A percentile compares a stretch with the other conserved stretches of the same genome.
Conservation (phyloP, 495 filamentous ascomycete genomes). For the Parathielavia appendiculata region DNA sequence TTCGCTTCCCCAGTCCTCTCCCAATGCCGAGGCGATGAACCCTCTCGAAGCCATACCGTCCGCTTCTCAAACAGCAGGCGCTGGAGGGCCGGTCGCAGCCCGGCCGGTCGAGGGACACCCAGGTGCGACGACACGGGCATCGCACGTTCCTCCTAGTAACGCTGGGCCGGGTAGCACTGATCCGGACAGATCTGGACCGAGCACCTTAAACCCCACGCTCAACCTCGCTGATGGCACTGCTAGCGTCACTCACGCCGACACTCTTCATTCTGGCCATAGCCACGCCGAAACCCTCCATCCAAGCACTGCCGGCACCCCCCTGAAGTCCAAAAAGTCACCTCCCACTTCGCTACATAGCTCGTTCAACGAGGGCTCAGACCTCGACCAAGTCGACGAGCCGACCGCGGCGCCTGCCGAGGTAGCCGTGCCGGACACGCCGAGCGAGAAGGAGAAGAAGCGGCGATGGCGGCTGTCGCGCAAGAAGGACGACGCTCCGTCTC, state of each 20-base stretch:
- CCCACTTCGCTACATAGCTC: constrained; percentile 69
- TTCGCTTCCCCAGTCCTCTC: constrained; percentile 55
- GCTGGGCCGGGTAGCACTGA: constrained; percentile 1
- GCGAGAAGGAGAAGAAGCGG: constrained; percentile 60
- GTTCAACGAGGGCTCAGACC: constrained; percentile 69
- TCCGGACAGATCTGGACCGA: background rate
- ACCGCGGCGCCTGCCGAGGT: constrained; percentile 28
- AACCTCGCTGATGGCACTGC: background rate
- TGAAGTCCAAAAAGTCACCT: constrained; percentile 60
- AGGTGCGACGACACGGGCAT: constrained; percentile 34
- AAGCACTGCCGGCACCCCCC: constrained; percentile 44
- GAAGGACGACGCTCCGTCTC: constrained; percentile 44
- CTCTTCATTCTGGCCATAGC: constrained; percentile 31
- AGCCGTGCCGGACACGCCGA: constrained; percentile 50
- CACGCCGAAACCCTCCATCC: constrained; percentile 35
- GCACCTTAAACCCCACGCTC: background rate
- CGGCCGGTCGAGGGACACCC: constrained; percentile 28
- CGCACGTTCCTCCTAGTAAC: constrained; percentile 34
- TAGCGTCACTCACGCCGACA: constrained; percentile 3
- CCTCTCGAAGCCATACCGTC: constrained; percentile 35
- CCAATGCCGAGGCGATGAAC: constrained; percentile 34
- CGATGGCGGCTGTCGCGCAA: constrained; percentile 72
- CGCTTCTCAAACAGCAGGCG: constrained; percentile 24
- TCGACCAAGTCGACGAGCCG: constrained; percentile 62
- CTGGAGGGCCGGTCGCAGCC: constrained; percentile 19